A percentile compares a stretch with the other conserved stretches of the same genome.
These are phyloP conservation scores for Pestalotiopsis sp. DNA, from an alignment of 2,329 filamentous ascomycete genomes.

Conservation along the genomic window DNA sequence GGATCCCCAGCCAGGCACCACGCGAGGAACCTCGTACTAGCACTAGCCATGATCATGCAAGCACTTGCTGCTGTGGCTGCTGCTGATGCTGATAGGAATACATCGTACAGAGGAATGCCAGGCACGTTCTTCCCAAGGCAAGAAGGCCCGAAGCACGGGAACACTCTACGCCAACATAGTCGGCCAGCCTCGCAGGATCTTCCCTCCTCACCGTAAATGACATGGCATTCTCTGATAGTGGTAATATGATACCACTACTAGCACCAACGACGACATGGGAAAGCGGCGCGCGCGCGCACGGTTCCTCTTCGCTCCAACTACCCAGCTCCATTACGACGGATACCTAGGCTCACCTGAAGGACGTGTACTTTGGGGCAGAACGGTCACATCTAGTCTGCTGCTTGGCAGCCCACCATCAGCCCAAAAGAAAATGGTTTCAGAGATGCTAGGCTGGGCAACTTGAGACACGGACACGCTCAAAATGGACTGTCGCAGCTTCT, in stretches of 20 bases:
- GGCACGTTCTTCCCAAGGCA: background rate
- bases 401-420: slow-evolving; percentile 8
- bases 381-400: background rate
- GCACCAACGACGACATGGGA: background rate
- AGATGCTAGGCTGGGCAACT: slow-evolving; percentile 6
- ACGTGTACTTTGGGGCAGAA: background rate
- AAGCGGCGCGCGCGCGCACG: background rate
- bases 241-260: background rate
- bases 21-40: background rate
- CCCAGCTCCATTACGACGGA: background rate
- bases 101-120: background rate
- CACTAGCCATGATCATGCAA: slow-evolving; percentile 3
- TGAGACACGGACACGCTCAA: slow-evolving; percentile 9
- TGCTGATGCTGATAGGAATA: background rate
- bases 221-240: background rate
- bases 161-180: background rate
- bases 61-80: too few relatives aligned
- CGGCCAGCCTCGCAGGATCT: background rate
- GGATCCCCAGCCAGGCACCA: background rate
- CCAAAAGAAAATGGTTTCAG: background rate
- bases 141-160: slow-evolving; percentile 4
- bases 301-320: background rate
- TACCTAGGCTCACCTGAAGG: slow-evolving; percentile 3
- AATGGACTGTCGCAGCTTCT: slow-evolving; percentile 12
- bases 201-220: background rate